A percentile compares a stretch with the other conserved stretches of the same genome.
Conservation (phyloP, 768 basidiomycete genomes). For the Lyophyllum shimeji region DNA sequence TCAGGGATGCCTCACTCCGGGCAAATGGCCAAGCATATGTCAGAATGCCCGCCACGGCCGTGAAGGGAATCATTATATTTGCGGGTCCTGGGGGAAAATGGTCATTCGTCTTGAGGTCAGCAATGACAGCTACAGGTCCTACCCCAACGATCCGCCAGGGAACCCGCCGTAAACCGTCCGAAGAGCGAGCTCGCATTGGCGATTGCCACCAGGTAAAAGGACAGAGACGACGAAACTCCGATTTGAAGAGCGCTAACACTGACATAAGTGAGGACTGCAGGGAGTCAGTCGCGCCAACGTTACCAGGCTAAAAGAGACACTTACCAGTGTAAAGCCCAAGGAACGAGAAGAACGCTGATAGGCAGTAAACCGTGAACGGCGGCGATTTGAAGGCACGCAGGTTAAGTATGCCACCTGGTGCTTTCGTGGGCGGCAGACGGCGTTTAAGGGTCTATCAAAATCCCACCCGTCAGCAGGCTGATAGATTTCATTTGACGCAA, state of each 20-base stretch:
- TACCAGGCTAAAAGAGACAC: slow-evolving; percentile 8
- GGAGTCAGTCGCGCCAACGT: slow-evolving; percentile 26
- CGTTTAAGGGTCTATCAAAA: slow-evolving; percentile 39
- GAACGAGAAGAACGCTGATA: slow-evolving; percentile 55
- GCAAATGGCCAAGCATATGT: slow-evolving; percentile 76
- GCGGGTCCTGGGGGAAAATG: slow-evolving; percentile 47
- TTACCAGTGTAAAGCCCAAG: slow-evolving; percentile 70
- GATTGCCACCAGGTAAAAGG: slow-evolving; percentile 67
- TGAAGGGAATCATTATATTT: slow-evolving; percentile 69
- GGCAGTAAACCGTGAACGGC: slow-evolving; percentile 57
- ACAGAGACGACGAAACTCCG: slow-evolving; percentile 48
- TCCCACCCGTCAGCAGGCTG: background rate
- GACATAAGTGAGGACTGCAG: slow-evolving; percentile 67
- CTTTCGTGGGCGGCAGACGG: slow-evolving; percentile 53
- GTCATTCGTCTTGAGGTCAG: background rate
- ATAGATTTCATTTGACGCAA: background rate
- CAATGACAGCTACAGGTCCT: slow-evolving; percentile 6
- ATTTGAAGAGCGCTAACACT: slow-evolving; percentile 51
- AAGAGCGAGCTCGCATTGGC: slow-evolving; percentile 66
- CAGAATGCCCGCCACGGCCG: slow-evolving; percentile 49
- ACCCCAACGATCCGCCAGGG: slow-evolving; percentile 58
- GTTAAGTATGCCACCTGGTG: slow-evolving; percentile 60
- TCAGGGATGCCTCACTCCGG: slow-evolving; percentile 37
- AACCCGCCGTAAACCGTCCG: slow-evolving; percentile 57
- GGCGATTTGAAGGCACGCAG: slow-evolving; percentile 48